Evolutionary conservation across 2,329 filamentous ascomycete genomes (phyloP).

Genomic region (Scorias spongiosa): DNA sequence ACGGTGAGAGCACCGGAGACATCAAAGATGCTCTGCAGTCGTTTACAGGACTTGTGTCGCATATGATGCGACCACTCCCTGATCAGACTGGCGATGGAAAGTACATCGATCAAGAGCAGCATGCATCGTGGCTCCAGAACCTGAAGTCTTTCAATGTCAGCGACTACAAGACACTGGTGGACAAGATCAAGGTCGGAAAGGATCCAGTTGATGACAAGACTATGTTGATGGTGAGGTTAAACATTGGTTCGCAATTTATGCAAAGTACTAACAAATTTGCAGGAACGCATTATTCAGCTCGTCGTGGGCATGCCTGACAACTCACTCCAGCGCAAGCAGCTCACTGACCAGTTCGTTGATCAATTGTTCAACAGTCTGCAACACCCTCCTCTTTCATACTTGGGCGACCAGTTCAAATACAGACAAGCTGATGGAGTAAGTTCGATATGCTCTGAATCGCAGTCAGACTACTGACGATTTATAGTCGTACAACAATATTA

Average conservation of each 20-base stretch:
- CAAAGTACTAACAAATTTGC: background rate
- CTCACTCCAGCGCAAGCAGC: conserved; percentile 32
- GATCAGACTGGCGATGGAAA: background rate
- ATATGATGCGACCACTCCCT: conserved; percentile 6
- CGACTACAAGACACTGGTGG: background rate
- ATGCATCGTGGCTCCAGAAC: background rate
- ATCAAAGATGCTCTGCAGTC: background rate
- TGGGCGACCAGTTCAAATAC: conserved; percentile 45
- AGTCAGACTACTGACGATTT: background rate
- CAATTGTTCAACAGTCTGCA: conserved; percentile 57
- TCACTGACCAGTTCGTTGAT: conserved; percentile 44
- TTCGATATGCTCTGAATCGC: background rate
- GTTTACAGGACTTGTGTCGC: background rate
- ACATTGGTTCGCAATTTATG: background rate
- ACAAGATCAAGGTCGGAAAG: background rate
- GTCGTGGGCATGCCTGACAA: conserved; percentile 1
- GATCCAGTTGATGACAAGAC: conserved; percentile 1
- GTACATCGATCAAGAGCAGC: background rate
- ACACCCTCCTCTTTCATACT: conserved; percentile 46
- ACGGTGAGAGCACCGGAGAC: background rate
- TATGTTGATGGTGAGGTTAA: background rate
- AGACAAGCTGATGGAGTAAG: conserved; percentile 44
- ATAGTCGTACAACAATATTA: conserved; percentile 53
- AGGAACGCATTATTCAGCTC: conserved; percentile 1
- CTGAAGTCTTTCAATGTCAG: background rate